These are phyloP conservation scores for Musa acuminata DNA, from an alignment of 176 grass and related monocot genomes.

Conservation along the genomic window DNA sequence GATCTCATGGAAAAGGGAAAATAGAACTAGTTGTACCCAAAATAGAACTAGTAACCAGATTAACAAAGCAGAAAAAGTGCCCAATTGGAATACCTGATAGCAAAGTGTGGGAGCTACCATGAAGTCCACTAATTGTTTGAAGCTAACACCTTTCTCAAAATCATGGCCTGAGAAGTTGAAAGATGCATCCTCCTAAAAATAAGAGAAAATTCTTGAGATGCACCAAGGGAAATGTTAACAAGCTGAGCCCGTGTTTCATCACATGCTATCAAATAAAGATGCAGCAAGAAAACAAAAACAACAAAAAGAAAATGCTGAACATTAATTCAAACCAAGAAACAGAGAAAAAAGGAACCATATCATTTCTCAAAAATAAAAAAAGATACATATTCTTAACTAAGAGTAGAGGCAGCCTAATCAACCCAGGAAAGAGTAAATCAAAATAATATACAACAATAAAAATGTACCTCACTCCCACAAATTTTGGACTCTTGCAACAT, in stretches of 20 bases:
- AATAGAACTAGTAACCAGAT: not conserved
- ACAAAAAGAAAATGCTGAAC: no score
- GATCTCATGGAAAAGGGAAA: no score
- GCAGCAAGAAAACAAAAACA: not conserved
- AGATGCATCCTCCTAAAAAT: conserved; percentile 30
- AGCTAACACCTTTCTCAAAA: conserved; percentile 45
- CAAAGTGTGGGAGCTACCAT: conserved; percentile 93
- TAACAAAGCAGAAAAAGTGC: not conserved
- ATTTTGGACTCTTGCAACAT: no score
- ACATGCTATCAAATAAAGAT: not conserved
- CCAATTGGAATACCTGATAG: conserved; percentile 61
- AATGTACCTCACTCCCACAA: no score
- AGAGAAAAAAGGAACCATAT: not conserved
- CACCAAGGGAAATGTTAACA: not conserved
- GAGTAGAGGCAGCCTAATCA: not conserved
- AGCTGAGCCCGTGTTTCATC: not conserved
- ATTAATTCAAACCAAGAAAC: no score
- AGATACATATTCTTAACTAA: not conserved
- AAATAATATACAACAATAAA: no score
- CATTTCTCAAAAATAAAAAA: not conserved
- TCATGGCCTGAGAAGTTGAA: conserved; percentile 34
- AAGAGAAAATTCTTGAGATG: not conserved
- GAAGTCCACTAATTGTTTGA: conserved; percentile 60
- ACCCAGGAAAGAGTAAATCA: not conserved
- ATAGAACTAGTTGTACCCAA: not conserved